Conservation (phyloP, 805 yeast genomes). For the Metahyphopichia silvanorum region DNA sequence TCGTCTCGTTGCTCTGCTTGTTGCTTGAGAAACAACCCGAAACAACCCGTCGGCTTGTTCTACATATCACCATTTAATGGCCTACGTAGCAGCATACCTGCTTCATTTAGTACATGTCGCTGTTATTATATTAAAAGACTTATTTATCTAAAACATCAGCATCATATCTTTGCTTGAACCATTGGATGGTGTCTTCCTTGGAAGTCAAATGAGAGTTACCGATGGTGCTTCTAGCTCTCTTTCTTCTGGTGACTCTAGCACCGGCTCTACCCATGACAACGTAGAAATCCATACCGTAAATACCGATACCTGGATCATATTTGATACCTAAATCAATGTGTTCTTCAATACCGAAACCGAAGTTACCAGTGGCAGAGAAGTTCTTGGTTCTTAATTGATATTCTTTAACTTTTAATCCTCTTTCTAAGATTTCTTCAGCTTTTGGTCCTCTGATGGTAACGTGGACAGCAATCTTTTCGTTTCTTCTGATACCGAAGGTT, state of each 20-base stretch:
- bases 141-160: conserved; percentile 92
- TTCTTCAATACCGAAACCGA: conserved; percentile 99
- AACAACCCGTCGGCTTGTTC: too few species aligned
- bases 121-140: too few species aligned
- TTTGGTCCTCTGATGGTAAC: conserved; percentile 99
- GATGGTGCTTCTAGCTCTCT: conserved; percentile 84
- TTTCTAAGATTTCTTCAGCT: conserved; percentile 92
- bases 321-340: conserved; percentile 99
- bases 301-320: conserved; percentile 99
- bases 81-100: too few species aligned
- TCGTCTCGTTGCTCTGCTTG: too few species aligned
- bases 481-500: conserved; percentile 99
- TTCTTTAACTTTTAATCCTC: conserved; percentile 99
- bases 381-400: conserved; percentile 91
- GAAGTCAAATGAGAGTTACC: conserved; percentile 91
- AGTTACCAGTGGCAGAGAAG: conserved; percentile 99
- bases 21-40: too few species aligned
- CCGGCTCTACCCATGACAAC: conserved; percentile 99
- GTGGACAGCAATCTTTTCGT: conserved; percentile 99
- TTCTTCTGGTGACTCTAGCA: conserved; percentile 97
- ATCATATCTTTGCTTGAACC: conserved; percentile 99
- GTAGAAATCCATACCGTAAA: conserved; percentile 99
- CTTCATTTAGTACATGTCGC: too few species aligned
- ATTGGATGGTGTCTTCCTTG: conserved; percentile 91
- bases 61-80: too few species aligned